phyloP scores from a whole-genome alignment of 257 asterid species.

The Plantago elongata region DNA sequence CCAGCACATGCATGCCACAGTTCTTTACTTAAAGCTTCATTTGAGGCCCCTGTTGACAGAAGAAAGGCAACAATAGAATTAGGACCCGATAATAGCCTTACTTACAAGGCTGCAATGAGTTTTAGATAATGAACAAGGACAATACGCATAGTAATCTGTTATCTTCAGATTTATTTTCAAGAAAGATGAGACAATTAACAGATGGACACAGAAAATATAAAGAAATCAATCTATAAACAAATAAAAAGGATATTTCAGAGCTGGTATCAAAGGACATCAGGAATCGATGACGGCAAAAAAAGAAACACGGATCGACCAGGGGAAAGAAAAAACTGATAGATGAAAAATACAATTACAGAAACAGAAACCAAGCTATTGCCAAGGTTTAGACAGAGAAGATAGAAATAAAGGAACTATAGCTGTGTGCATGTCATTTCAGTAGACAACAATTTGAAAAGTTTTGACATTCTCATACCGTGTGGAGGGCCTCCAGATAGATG shows the following conservation, averaged over 20 bases:
- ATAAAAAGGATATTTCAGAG: no score
- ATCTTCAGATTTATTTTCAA: not conserved
- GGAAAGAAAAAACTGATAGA: no score
- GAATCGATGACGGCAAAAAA: no score
- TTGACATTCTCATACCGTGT: constrained; percentile 41
- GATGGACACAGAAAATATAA: not conserved
- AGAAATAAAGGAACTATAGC: not conserved
- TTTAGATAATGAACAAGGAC: constrained; percentile 4
- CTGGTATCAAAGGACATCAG: no score
- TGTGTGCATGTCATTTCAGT: no score
- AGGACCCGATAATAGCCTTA: not conserved
- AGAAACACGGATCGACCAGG: no score
- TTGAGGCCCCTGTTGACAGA: constrained; percentile 41
- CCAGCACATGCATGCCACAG: constrained; percentile 99
- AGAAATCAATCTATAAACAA: no score
- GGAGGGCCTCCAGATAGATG: constrained; percentile 50
- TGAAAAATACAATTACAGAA: no score
- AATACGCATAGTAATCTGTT: not conserved
- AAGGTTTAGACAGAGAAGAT: not conserved
- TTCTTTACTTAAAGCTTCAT: constrained; percentile 73
- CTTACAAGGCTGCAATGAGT: not conserved
- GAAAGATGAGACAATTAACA: not conserved
- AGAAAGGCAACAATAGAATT: constrained; percentile 12
- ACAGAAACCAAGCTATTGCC: not conserved
- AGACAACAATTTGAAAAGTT: no score